Evolutionary conservation across 441 rosid species (phyloP), one percentile per base, ranked within the genome.

Genomic region (Pelargonium cotyledonis): DNA sequence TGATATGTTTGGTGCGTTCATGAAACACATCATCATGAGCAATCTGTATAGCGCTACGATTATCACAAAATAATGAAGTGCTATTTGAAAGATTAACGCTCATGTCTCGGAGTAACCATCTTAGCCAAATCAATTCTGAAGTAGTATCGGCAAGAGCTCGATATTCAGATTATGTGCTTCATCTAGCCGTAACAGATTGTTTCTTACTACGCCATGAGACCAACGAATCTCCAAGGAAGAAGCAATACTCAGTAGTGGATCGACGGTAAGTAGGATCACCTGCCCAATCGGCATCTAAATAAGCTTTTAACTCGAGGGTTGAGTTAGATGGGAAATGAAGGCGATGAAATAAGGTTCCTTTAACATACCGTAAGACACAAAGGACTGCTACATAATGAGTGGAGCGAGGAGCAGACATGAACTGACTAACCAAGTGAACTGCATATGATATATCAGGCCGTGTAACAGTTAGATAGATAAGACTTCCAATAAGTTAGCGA

Each of bases 171-270:
- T 65, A 14, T 6, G 8, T 49, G 18, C 51, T 10, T 47, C 40
- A 65, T n/a, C 0, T 4, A 51, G 65, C 4, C 0, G 35, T 0
- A 0, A 0, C 41, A 16, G 29, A 1, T 2, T 0, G 0, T 18
- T 70, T 63, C 62, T 63, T 63, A 11, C 41, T 62, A 11, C 23
- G 0, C 26, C 8, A 61, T 0, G 60, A 61, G n/a, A 70, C 61
- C 8, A 70, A 31, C 6, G 43, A 63, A 21, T 44, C 19, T 7
- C 43, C 41, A 4, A 9, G 4, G 10, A 70, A 70, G 69, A 53
- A 53, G 12, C 6, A 71, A 3, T 0, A 5, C 0, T 4, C 8
- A 9, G 44, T 65, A 5, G 44, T 65, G 1, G 64, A 71, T 2
- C 0, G 4, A n/a, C 64, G 10, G 38, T 65, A 23, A 29, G 68